phyloP scores from a whole-genome alignment of 2,329 filamentous ascomycete genomes.

The Colletotrichum lentis region DNA sequence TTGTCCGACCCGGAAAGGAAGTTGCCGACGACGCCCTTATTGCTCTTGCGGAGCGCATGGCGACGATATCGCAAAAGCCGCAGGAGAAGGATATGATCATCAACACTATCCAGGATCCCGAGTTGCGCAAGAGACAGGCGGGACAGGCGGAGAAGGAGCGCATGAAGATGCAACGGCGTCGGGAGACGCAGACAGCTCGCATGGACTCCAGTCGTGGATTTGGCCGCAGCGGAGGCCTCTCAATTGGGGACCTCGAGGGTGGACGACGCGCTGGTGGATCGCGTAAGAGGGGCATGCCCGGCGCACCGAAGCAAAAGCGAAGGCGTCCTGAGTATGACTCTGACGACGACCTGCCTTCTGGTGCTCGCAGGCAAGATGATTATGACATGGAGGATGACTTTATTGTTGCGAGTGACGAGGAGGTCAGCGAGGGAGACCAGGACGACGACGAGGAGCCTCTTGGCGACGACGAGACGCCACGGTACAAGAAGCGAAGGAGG shows the following conservation, averaged over 20 bases:
- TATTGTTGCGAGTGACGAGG: conserved; percentile 77
- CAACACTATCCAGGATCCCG: conserved; percentile 75
- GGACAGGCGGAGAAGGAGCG: conserved; percentile 79
- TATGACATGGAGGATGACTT: conserved; percentile 85
- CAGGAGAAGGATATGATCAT: conserved; percentile 71
- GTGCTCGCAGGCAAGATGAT: conserved; percentile 70
- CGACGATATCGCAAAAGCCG: conserved; percentile 66
- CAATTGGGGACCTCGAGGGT: conserved; percentile 74
- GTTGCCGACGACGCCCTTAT: conserved; percentile 76
- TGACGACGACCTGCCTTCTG: conserved; percentile 74
- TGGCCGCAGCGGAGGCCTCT: conserved; percentile 66
- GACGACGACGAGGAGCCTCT: conserved; percentile 67
- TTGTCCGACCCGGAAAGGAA: conserved; percentile 71
- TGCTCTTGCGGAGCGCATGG: conserved; percentile 72
- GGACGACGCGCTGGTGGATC: conserved; percentile 58
- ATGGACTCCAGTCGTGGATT: conserved; percentile 63
- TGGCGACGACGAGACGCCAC: conserved; percentile 55
- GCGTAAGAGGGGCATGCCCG: conserved; percentile 63
- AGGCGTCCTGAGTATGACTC: conserved; percentile 75
- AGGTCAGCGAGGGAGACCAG: conserved; percentile 65
- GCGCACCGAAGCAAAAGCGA: conserved; percentile 60
- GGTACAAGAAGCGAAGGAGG: conserved; percentile 59
- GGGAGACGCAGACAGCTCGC: conserved; percentile 72
- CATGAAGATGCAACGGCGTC: conserved; percentile 69
- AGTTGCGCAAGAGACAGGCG: conserved; percentile 76